Percentiles rank a stretch among this genome's conserved stretches.
Evolutionary conservation across 345 rosid genomes (phyloP).

Genomic region (Tarenaya hassleriana): DNA sequence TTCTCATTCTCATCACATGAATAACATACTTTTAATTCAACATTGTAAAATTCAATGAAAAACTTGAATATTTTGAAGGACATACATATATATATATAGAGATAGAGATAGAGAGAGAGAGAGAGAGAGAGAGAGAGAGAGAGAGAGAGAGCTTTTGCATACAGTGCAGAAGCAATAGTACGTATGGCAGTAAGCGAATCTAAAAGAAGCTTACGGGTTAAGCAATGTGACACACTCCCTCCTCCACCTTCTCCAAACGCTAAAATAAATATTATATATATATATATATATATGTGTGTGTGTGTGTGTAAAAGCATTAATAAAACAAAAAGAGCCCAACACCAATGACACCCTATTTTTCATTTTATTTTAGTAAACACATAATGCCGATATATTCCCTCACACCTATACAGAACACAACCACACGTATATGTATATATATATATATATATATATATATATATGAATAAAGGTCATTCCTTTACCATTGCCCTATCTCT

Average conservation of each 20-base stretch:
- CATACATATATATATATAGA: no score
- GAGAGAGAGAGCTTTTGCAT: background rate
- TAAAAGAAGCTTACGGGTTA: slow-evolving; percentile 31
- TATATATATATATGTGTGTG: slow-evolving; percentile 13
- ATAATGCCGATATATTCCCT: no score
- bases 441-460: slow-evolving; percentile 22
- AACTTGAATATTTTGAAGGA: no score
- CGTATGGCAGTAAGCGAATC: slow-evolving; percentile 24
- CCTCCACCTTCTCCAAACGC: slow-evolving; percentile 29
- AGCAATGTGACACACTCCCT: slow-evolving; percentile 23
- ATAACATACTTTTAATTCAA: no score
- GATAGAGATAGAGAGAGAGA: no score
- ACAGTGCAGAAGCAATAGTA: slow-evolving; percentile 21
- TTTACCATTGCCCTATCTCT: slow-evolving; percentile 30
- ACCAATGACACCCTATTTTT: slow-evolving; percentile 20
- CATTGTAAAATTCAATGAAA: no score
- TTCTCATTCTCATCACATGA: no score
- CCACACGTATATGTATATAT: slow-evolving; percentile 20
- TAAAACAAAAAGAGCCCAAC: slow-evolving; percentile 27
- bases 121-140: no score
- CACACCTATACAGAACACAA: slow-evolving; percentile 10
- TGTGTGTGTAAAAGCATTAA: no score
- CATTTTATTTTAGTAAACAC: slow-evolving; percentile 11
- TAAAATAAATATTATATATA: slow-evolving; percentile 21
- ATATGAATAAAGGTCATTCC: slow-evolving; percentile 29